Conservation (phyloP, 2,329 filamentous ascomycete species). For the Kalmusia sp. region DNA sequence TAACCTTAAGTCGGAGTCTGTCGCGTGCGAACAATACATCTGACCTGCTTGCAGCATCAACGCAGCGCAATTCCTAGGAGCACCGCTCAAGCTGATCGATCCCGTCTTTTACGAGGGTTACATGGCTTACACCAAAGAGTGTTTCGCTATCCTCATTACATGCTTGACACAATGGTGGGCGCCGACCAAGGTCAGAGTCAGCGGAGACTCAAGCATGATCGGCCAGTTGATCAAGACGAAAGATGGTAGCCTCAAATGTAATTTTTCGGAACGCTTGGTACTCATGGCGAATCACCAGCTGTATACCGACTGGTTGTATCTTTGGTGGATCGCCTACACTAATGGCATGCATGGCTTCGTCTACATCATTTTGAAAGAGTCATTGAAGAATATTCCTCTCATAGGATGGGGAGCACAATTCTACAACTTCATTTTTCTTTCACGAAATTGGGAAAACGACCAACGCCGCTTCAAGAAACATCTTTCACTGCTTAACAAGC, state of each 20-base stretch:
- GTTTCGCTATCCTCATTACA: slow-evolving; percentile 78
- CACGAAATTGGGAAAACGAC: slow-evolving; percentile 86
- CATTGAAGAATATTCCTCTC: slow-evolving; percentile 79
- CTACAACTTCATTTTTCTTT: slow-evolving; percentile 90
- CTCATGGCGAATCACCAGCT: slow-evolving; percentile 89
- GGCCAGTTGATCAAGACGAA: slow-evolving; percentile 73
- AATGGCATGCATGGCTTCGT: slow-evolving; percentile 83
- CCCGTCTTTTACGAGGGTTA: slow-evolving; percentile 82
- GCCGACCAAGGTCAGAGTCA: slow-evolving; percentile 82
- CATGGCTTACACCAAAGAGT: slow-evolving; percentile 86
- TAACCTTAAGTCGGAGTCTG: not conserved
- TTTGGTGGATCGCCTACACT: slow-evolving; percentile 94
- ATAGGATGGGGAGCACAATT: slow-evolving; percentile 84
- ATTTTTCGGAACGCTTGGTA: slow-evolving; percentile 81
- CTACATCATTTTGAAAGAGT: slow-evolving; percentile 91
- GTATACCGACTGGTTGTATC: slow-evolving; percentile 90
- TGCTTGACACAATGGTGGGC: slow-evolving; percentile 87
- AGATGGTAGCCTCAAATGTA: slow-evolving; percentile 77
- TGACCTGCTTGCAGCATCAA: slow-evolving; percentile 53
- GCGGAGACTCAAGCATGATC: slow-evolving; percentile 80
- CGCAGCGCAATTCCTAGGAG: slow-evolving; percentile 76
- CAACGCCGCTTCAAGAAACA: slow-evolving; percentile 77
- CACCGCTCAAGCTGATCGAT: slow-evolving; percentile 77
- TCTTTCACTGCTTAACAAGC: slow-evolving; percentile 72
- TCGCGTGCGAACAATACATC: not conserved